Conservation (phyloP, 352 stramenopile genomes). For the Phytophthora rubi region DNA sequence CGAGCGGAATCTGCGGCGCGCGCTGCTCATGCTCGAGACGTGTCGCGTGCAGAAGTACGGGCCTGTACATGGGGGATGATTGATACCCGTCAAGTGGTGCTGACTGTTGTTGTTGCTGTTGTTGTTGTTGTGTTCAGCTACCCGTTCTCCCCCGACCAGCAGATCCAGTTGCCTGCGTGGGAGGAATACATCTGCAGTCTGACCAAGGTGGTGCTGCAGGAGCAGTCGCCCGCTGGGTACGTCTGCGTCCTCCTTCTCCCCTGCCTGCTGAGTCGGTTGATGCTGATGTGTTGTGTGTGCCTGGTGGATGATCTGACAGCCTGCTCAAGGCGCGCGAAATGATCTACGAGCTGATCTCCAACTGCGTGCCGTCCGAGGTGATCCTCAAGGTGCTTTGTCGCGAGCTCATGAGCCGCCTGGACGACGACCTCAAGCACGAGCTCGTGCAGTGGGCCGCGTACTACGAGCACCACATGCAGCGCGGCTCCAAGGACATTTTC, state of each 20-base stretch:
- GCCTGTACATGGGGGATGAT: not conserved
- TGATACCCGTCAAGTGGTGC: not conserved
- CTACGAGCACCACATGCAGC: slow-evolving; percentile 96
- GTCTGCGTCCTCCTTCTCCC: slow-evolving; percentile 3
- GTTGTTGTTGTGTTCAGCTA: slow-evolving; percentile 52
- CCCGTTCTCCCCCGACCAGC: slow-evolving; percentile 83
- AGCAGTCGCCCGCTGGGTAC: slow-evolving; percentile 94
- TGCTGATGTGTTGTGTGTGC: not conserved
- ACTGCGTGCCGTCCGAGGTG: slow-evolving; percentile 98
- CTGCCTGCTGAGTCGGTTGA: not conserved
- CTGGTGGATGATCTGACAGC: slow-evolving; percentile 35
- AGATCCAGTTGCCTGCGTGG: slow-evolving; percentile 94
- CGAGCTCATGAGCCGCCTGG: slow-evolving; percentile 94
- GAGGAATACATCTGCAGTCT: slow-evolving; percentile 97
- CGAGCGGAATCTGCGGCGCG: slow-evolving; percentile 96
- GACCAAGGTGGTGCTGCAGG: slow-evolving; percentile 93
- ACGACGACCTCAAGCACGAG: slow-evolving; percentile 97
- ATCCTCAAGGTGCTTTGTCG: slow-evolving; percentile 94
- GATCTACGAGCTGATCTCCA: slow-evolving; percentile 98
- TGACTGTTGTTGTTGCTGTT: not conserved
- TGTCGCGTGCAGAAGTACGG: slow-evolving; percentile 78
- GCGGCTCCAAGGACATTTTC: slow-evolving; percentile 98
- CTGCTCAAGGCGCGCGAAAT: slow-evolving; percentile 96
- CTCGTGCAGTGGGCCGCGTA: slow-evolving; percentile 89
- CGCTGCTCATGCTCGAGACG: slow-evolving; percentile 98